Evolutionary conservation across 805 yeast genomes (phyloP).

Genomic region (Candida hungchunana): DNA sequence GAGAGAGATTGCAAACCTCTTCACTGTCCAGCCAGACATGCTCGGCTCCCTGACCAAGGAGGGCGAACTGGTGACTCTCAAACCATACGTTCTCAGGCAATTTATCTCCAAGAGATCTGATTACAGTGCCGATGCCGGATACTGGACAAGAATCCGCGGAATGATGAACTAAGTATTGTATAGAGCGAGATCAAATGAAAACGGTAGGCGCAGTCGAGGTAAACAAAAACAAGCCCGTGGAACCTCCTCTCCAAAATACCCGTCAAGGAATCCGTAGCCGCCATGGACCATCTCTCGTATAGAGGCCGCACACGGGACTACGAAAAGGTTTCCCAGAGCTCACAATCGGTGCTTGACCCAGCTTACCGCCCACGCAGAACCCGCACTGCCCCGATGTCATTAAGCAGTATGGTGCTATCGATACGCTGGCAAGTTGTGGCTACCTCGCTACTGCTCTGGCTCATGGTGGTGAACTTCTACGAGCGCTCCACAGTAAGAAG

Average conservation of each 20-base stretch:
- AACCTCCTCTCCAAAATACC: no score
- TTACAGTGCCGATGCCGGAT: constrained; percentile 44
- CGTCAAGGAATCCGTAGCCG: no score
- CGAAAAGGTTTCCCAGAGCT: constrained; percentile 1
- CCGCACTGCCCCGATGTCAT: constrained; percentile 1
- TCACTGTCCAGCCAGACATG: constrained; percentile 78
- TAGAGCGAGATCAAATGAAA: no score
- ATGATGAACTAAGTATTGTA: constrained; percentile 17
- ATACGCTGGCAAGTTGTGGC: constrained; percentile 12
- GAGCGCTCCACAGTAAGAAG: constrained; percentile 48
- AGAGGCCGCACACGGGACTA: constrained; percentile 15
- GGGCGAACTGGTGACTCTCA: constrained; percentile 67
- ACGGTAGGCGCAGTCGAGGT: no score
- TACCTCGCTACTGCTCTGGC: constrained; percentile 35
- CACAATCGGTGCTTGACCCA: background rate
- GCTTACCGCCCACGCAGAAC: constrained; percentile 16
- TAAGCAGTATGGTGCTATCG: constrained; percentile 1
- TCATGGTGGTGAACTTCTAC: constrained; percentile 41
- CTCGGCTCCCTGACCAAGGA: constrained; percentile 75
- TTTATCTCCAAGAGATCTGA: constrained; percentile 69
- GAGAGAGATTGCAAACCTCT: constrained; percentile 79
- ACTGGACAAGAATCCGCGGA: constrained; percentile 23
- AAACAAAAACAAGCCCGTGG: no score
- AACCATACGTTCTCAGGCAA: constrained; percentile 56
- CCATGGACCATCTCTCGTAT: constrained; percentile 16